Evolutionary conservation across 257 asterid species (phyloP).

Genomic region (Plantago elongata): DNA sequence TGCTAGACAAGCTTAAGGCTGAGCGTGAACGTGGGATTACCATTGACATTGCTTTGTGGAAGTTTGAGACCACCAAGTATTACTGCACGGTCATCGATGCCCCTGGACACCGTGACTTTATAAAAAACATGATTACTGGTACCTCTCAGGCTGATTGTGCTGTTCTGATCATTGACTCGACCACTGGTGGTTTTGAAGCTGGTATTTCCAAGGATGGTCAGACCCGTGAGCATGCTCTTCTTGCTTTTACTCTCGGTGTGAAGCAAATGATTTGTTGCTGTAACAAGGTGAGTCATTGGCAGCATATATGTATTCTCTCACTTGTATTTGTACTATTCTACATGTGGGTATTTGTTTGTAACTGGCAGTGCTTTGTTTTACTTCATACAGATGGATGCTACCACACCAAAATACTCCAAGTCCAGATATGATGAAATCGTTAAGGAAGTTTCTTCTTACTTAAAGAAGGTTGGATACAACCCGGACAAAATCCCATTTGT

Average conservation of each 20-base stretch:
- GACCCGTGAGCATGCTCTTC: conserved; percentile 82
- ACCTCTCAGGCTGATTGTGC: conserved; percentile 92
- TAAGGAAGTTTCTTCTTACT: no score
- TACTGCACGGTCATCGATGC: conserved; percentile 91
- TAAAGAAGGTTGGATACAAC: no score
- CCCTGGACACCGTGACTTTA: conserved; percentile 83
- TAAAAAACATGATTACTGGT: conserved; percentile 87
- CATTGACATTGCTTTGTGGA: conserved; percentile 83
- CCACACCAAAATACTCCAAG: no score
- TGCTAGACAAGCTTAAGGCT: conserved; percentile 84
- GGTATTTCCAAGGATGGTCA: conserved; percentile 88
- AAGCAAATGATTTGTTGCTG: conserved; percentile 83
- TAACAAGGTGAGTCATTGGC: conserved; percentile 49
- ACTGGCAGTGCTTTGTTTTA: no score
- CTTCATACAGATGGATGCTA: no score
- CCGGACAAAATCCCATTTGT: no score
- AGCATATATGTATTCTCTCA: no score
- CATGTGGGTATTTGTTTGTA: no score
- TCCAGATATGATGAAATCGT: no score
- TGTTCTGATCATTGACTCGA: conserved; percentile 71
- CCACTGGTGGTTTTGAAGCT: conserved; percentile 90
- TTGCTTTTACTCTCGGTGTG: conserved; percentile 81
- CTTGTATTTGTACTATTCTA: no score
- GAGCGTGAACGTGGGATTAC: conserved; percentile 93
- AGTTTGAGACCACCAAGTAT: conserved; percentile 84